These are phyloP conservation scores for Hymenoscyphus linearis DNA, from an alignment of 2,329 filamentous ascomycete species.

Conservation along the genomic window DNA sequence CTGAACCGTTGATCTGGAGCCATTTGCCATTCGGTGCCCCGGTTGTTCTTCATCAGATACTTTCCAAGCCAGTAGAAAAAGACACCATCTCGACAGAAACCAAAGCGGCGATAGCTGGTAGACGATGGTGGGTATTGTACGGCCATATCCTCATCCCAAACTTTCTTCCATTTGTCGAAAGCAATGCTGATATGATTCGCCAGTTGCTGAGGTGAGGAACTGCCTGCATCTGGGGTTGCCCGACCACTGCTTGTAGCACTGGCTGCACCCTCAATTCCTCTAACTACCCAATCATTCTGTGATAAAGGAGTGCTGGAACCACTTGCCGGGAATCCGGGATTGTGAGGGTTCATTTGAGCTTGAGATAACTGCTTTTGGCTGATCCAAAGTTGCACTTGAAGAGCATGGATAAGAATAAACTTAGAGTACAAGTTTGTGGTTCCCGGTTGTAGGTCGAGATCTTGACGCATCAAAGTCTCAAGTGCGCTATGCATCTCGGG, in stretches of 20 bases:
- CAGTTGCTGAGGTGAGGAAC: slow-evolving; percentile 34
- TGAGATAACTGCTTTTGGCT: slow-evolving; percentile 40
- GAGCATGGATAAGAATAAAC: slow-evolving; percentile 65
- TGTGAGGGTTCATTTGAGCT: slow-evolving; percentile 15
- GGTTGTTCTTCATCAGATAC: slow-evolving; percentile 56
- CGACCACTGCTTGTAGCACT: slow-evolving; percentile 42
- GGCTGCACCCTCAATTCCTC: slow-evolving; percentile 37
- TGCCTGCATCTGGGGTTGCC: slow-evolving; percentile 40
- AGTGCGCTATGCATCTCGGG: slow-evolving; percentile 58
- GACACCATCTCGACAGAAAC: slow-evolving; percentile 66
- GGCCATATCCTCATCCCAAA: slow-evolving; percentile 66
- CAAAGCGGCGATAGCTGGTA: slow-evolving; percentile 54
- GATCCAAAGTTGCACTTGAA: slow-evolving; percentile 57
- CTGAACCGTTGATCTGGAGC: slow-evolving; percentile 54
- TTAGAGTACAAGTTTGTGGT: slow-evolving; percentile 69
- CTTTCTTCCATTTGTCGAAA: slow-evolving; percentile 66
- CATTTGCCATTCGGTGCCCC: slow-evolving; percentile 47
- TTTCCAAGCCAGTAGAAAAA: slow-evolving; percentile 71
- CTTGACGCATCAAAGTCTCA: slow-evolving; percentile 53
- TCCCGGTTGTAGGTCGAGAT: slow-evolving; percentile 55
- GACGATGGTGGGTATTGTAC: slow-evolving; percentile 56
- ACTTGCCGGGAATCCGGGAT: slow-evolving; percentile 32
- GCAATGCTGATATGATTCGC: slow-evolving; percentile 46
- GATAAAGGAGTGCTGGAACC: slow-evolving; percentile 51
- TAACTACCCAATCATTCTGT: slow-evolving; percentile 52